Conservation (phyloP, 305 asterid species). For the Fraxinus xanthoxyloides region DNA sequence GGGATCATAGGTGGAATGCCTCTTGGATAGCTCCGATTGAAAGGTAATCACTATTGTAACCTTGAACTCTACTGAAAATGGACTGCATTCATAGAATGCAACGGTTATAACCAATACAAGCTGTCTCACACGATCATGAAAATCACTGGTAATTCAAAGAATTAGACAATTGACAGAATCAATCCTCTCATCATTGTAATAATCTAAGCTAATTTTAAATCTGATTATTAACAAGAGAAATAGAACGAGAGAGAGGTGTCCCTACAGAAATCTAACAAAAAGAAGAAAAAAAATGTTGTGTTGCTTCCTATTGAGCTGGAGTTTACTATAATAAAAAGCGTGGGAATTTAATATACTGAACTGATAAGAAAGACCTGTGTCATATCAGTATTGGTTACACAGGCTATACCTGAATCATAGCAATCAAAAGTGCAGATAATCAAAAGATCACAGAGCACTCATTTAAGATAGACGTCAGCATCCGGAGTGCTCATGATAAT, state of each 20-base stretch:
- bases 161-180: constrained; percentile 15
- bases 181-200: constrained; percentile 1
- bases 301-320: background rate
- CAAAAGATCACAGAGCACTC: background rate
- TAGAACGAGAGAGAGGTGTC: background rate
- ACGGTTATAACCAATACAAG: constrained; percentile 14
- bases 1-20: constrained; percentile 45
- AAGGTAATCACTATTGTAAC: constrained; percentile 60
- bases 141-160: constrained; percentile 11
- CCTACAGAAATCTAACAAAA: background rate
- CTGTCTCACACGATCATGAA: background rate
- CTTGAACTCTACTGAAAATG: constrained; percentile 86
- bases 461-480: background rate
- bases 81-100: constrained; percentile 42
- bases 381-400: background rate
- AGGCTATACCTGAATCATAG: background rate
- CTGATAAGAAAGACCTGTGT: background rate
- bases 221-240: constrained; percentile 4
- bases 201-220: constrained; percentile 12
- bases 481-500: background rate
- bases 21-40: constrained; percentile 51
- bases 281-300: background rate
- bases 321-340: background rate
- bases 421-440: background rate
- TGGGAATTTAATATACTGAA: background rate